phyloP scores from a whole-genome alignment of 345 rosid genomes.

The Fremontodendron californicum region DNA sequence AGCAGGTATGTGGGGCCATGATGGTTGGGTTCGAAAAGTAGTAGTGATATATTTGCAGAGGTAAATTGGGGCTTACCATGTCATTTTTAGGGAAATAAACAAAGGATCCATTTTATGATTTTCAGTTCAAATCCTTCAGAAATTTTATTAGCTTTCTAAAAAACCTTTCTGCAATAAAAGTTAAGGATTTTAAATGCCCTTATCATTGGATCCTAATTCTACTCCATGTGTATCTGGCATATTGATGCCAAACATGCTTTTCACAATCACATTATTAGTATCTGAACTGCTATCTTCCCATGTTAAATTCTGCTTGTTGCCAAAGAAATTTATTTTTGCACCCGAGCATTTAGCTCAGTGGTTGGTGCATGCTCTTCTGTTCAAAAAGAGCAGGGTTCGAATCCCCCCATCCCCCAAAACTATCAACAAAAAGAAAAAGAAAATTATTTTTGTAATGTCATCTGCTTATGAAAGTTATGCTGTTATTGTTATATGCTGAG shows the following conservation, averaged over 20 bases:
- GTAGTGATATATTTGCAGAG: neutral
- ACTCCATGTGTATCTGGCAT: neutral
- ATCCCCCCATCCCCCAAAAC: no score
- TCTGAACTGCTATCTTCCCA: neutral
- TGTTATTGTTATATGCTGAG: constrained; percentile 14
- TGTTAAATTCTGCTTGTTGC: neutral
- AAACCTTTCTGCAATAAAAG: neutral
- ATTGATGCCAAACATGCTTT: neutral
- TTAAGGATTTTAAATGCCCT: neutral
- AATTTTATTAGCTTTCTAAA: neutral
- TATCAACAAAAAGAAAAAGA: no score
- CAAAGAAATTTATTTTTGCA: no score
- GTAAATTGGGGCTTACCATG: neutral
- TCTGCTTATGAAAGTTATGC: constrained; percentile 2
- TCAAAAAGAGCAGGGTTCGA: no score
- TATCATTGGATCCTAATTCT: neutral
- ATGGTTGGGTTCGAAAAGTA: no score
- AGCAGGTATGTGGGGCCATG: constrained; percentile 55
- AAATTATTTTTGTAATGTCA: neutral
- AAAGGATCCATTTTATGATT: neutral
- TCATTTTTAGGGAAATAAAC: neutral
- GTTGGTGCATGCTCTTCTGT: no score
- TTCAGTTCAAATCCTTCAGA: neutral
- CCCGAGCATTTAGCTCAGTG: no score
- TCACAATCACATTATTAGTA: neutral